Evolutionary conservation across 805 yeast genomes (phyloP), one percentile per base, ranked within the genome.

Genomic region (Lipomyces japonicus): DNA sequence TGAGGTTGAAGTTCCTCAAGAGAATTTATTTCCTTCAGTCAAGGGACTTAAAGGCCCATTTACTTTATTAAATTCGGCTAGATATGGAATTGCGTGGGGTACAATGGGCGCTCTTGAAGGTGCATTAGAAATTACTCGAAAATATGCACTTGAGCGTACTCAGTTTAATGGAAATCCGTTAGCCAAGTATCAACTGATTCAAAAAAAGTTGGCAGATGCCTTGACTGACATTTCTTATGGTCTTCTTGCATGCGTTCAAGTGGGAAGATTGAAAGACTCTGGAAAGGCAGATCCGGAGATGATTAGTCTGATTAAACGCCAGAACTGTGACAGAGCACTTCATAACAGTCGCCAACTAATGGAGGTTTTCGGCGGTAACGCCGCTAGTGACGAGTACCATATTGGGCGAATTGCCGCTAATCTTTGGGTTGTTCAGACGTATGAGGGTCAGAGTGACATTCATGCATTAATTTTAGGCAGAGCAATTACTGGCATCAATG

Each of bases 281-380:
- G 71, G 68, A 23, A 44, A 57, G 22, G 65, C 61, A 22, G 58
- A 72, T 18, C 75, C 75, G n/a, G 74, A 69, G 51, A 67, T 69
- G 74, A 72, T 72, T 57, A 62, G 68, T 40, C 62, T 71, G 69
- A 67, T 72, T 57, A 71, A 71, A 61, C 64, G 74, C 31, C 74
- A 71, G 43, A 71, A 72, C 64, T 68, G 72, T 44, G 75, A 71
- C 53, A 63, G 72, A 4, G 72, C 75, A 14, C 63, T 71, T 26
- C 63, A 56, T 26, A 63, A 67, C 48, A 40, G 72, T 16, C 61
- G 75, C 22, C 59, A 51, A 61, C 60, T 71, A 35, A 70, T 70
- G 75, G 75, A 72, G 55, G 63, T 71, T 18, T 71, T 71, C 51
- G 75, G 75, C 5, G 75, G 75, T n/a, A 72, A 71, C 42, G 75